Percentiles rank a stretch among this genome's conserved stretches.
phyloP scores from a whole-genome alignment of 257 asterid species.

The Nicotiana attenuata region DNA sequence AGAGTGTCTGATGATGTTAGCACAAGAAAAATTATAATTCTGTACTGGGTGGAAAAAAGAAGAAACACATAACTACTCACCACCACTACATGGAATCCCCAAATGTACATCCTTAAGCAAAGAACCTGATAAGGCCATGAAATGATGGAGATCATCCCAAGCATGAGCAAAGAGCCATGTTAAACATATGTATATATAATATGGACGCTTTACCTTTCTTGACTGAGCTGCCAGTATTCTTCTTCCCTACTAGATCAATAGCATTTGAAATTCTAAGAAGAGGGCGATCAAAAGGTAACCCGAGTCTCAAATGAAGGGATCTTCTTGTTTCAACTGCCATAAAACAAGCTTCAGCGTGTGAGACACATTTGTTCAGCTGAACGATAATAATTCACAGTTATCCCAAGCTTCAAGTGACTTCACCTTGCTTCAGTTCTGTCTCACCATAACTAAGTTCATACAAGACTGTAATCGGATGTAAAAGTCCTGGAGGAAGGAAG shows the following conservation, averaged over 20 bases:
- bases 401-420: conserved; percentile 7
- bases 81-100: conserved; percentile 85
- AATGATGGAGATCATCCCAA: neutral
- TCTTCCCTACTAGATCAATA: conserved; percentile 40
- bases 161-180: neutral
- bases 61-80: conserved; percentile 32
- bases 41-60: neutral
- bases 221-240: conserved; percentile 36
- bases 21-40: neutral
- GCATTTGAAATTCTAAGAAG: conserved; percentile 86
- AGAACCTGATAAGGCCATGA: conserved; percentile 37
- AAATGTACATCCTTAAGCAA: conserved; percentile 89
- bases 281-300: conserved; percentile 96
- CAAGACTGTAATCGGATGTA: conserved; percentile 67
- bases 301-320: conserved; percentile 84
- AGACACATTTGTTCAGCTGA: neutral
- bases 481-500: conserved; percentile 75
- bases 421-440: conserved; percentile 93
- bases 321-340: conserved; percentile 78
- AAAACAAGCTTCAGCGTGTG: conserved; percentile 6
- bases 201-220: conserved; percentile 42
- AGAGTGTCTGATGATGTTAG: neutral
- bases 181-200: conserved; percentile 3
- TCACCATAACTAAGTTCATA: conserved; percentile 94
- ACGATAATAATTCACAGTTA: conserved; percentile 1